These are phyloP conservation scores for Fraxinus nigra DNA, from an alignment of 305 asterid genomes.

Conservation along the genomic window DNA sequence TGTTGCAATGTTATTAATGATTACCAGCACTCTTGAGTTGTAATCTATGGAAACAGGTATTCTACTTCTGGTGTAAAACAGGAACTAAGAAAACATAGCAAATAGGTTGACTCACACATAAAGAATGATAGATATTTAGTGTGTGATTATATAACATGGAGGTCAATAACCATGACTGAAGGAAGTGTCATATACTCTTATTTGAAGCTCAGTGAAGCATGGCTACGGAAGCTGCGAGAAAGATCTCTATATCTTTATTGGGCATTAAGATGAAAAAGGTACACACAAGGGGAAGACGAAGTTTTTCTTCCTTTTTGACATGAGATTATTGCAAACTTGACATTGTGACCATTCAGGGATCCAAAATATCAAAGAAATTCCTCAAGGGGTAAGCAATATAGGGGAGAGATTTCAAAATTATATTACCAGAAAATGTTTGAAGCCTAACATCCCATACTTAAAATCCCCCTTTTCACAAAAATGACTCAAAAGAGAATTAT, in stretches of 20 bases:
- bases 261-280: background rate
- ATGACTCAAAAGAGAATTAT: constrained; percentile 7
- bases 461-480: background rate
- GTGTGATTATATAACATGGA: background rate
- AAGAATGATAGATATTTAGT: background rate
- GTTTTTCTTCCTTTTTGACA: background rate
- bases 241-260: background rate
- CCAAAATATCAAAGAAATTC: constrained; percentile 1
- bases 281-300: background rate
- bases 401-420: background rate
- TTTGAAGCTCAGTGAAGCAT: background rate
- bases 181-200: background rate
- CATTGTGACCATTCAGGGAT: background rate
- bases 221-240: constrained; percentile 16
- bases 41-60: background rate
- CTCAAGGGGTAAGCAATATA: constrained; percentile 6
- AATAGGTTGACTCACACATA: background rate
- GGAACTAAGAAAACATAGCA: background rate
- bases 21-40: background rate
- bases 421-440: background rate
- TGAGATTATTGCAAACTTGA: background rate
- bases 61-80: constrained; percentile 5
- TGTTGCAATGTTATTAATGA: background rate
- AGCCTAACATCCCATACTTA: background rate
- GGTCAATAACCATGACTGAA: constrained; percentile 1